Conservation (phyloP, 2,329 filamentous ascomycete genomes). For the Alternaria dauci region DNA sequence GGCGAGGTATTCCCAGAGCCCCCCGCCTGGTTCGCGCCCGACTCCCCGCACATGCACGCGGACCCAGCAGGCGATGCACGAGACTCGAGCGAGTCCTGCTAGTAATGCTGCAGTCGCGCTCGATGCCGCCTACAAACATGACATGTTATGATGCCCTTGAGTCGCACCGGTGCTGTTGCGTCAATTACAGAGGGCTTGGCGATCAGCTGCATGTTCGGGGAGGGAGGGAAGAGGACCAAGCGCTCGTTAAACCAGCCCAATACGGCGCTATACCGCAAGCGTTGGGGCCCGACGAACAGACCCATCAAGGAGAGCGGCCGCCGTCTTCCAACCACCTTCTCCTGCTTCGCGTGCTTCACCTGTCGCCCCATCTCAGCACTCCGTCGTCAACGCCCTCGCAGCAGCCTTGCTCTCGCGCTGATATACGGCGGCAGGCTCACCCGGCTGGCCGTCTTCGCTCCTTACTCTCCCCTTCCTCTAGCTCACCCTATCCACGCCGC, state of each 20-base stretch:
- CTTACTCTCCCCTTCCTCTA: constrained; percentile 39
- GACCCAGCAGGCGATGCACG: not conserved
- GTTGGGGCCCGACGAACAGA: constrained; percentile 17
- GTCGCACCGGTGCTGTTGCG: not conserved
- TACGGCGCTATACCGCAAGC: constrained; percentile 19
- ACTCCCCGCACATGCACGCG: constrained; percentile 5
- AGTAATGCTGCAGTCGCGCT: not conserved
- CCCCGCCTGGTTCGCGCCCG: not conserved
- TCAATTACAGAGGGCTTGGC: not conserved
- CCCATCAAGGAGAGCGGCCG: constrained; percentile 20
- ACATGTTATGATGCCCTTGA: not conserved
- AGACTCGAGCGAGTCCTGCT: not conserved
- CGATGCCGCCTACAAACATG: not conserved
- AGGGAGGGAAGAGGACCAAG: constrained; percentile 17
- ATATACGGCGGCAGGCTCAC: constrained; percentile 35
- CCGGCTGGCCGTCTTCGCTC: constrained; percentile 46
- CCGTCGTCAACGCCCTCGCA: constrained; percentile 34
- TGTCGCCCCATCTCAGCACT: constrained; percentile 32
- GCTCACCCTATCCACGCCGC: constrained; percentile 34
- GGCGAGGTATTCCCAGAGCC: not conserved
- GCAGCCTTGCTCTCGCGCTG: constrained; percentile 36
- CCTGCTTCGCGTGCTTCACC: constrained; percentile 22
- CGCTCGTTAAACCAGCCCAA: constrained; percentile 11
- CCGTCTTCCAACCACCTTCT: constrained; percentile 34
- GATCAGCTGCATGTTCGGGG: constrained; percentile 2